Evolutionary conservation across 306 rosid genomes (phyloP).

Genomic region (Albizia julibrissin): DNA sequence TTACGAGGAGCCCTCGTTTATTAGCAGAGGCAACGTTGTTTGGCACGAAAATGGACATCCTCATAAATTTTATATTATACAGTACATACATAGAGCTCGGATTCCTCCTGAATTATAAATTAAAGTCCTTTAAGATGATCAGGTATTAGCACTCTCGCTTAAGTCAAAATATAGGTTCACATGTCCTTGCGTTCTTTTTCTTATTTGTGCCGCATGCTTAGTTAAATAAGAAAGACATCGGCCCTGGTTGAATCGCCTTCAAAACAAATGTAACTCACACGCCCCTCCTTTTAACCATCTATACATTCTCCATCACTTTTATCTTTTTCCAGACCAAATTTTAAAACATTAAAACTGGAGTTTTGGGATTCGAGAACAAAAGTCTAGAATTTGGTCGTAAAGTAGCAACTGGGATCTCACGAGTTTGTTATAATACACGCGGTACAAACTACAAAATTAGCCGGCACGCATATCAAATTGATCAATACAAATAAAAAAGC

Average conservation of each 20-base stretch:
- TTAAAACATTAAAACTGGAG: not conserved
- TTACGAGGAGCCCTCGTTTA: not conserved
- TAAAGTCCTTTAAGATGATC: not conserved
- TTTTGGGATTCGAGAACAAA: not conserved
- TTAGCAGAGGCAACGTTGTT: not conserved
- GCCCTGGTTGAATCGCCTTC: not conserved
- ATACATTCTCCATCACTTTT: not conserved
- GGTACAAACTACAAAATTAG: not conserved
- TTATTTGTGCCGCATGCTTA: not conserved
- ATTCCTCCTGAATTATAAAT: not conserved
- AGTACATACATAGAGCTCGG: not conserved
- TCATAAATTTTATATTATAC: too few relatives aligned
- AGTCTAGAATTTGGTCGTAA: not conserved
- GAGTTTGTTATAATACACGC: not conserved
- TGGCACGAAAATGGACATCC: not conserved
- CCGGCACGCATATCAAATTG: not conserved
- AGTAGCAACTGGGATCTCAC: slow-evolving; percentile 29
- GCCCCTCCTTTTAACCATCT: not conserved
- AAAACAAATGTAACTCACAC: not conserved
- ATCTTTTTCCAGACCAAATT: not conserved
- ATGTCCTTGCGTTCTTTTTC: not conserved
- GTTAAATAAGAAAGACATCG: not conserved
- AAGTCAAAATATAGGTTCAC: not conserved
- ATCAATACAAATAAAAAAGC: slow-evolving; percentile 35
- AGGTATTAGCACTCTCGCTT: not conserved